Evolutionary conservation across 2,329 filamentous ascomycete genomes (phyloP).

Genomic region (Sphaerulina vaccinii): DNA sequence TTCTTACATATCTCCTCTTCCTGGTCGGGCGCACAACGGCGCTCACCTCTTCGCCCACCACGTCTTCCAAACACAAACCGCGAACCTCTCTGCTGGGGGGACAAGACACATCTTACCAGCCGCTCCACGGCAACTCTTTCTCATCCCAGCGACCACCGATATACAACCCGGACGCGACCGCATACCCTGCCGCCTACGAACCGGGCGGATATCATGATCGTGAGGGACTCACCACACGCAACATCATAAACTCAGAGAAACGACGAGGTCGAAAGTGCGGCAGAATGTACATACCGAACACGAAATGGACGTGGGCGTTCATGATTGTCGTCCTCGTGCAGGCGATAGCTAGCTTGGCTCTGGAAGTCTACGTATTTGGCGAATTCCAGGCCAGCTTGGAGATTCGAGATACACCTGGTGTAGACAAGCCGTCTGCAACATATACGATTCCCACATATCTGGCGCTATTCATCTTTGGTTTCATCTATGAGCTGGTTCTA

Average conservation of each 20-base stretch:
- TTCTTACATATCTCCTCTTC: not conserved
- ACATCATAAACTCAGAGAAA: slow-evolving; percentile 27
- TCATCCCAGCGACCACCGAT: slow-evolving; percentile 28
- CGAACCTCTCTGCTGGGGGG: slow-evolving; percentile 60
- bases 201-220: slow-evolving; percentile 52
- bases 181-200: slow-evolving; percentile 37
- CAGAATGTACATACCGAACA: slow-evolving; percentile 75
- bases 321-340: slow-evolving; percentile 72
- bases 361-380: slow-evolving; percentile 89
- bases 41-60: slow-evolving; percentile 31
- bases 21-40: slow-evolving; percentile 27
- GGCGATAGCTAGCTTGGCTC: slow-evolving; percentile 73
- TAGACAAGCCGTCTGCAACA: slow-evolving; percentile 14
- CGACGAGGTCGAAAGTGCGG: slow-evolving; percentile 36
- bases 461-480: slow-evolving; percentile 95
- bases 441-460: slow-evolving; percentile 86
- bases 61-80: slow-evolving; percentile 51
- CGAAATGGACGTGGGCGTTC: slow-evolving; percentile 86
- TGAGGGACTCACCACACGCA: slow-evolving; percentile 48
- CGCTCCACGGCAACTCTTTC: slow-evolving; percentile 45
- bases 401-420: slow-evolving; percentile 4
- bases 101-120: slow-evolving; percentile 41
- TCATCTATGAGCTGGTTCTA: slow-evolving; percentile 84
- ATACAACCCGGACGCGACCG: slow-evolving; percentile 23
- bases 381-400: slow-evolving; percentile 68